Evolutionary conservation across 441 rosid genomes (phyloP).

Genomic region (Breynia disticha): DNA sequence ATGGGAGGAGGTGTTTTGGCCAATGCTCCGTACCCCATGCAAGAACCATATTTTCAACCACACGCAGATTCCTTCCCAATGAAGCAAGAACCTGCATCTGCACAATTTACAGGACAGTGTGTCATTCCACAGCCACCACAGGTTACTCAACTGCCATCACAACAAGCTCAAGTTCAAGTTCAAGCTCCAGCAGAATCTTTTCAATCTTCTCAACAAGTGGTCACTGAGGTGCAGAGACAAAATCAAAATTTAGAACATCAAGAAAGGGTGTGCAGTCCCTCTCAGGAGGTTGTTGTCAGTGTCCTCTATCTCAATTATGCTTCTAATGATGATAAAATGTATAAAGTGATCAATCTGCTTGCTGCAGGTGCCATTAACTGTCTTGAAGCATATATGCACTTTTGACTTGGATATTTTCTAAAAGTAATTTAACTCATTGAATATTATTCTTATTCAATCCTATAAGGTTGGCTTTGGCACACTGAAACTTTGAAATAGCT

Average conservation of each 20-base stretch:
- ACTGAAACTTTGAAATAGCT: no score
- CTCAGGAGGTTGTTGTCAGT: conserved; percentile 28
- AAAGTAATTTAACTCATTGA: no score
- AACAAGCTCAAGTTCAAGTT: conserved; percentile 20
- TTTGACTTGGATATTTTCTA: no score
- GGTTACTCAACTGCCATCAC: conserved; percentile 29
- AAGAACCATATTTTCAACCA: conserved; percentile 35
- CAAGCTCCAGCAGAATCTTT: conserved; percentile 28
- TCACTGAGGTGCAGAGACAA: conserved; percentile 32
- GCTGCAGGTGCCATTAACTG: background rate
- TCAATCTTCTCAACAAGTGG: conserved; percentile 36
- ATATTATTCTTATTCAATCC: no score
- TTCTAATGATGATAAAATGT: conserved; percentile 1
- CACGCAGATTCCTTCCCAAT: conserved; percentile 35
- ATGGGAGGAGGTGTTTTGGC: conserved; percentile 33
- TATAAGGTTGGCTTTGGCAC: no score
- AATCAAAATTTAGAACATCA: conserved; percentile 34
- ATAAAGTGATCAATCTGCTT: conserved; percentile 1
- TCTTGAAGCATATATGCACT: no score
- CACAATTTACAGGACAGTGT: conserved; percentile 28
- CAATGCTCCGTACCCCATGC: conserved; percentile 39
- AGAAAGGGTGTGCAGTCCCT: conserved; percentile 26
- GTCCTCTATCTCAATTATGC: background rate
- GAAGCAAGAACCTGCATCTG: conserved; percentile 31
- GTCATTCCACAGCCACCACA: conserved; percentile 33